Evolutionary conservation across 495 filamentous ascomycete species (phyloP), one percentile per base, ranked within the genome.

Genomic region (Xylaria longipes): DNA sequence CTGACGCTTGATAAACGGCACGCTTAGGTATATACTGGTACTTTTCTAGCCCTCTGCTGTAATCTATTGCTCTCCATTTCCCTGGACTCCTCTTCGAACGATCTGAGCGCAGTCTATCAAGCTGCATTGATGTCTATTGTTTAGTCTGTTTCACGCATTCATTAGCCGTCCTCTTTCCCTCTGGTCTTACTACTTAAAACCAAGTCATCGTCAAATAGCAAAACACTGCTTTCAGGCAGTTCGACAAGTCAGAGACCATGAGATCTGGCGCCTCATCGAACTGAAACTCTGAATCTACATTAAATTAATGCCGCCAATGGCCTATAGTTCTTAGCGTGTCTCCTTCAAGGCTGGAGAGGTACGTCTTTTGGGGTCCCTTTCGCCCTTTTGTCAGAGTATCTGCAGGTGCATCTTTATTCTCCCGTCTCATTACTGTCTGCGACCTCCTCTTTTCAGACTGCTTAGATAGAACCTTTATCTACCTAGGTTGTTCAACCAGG

Each of bases 261-360:
- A 29, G 41, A 1, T 2, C 31, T 22, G 56, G 56, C 31, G 56
- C 31, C 29, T 37, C 11, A 22, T 60, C 22, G 3, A 2, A 37
- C 57, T 4, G 57, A 8, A 60, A 37, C 20, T 60, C 57, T 22
- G 57, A 22, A 60, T 60, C 20, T 22, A n/a, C 52, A 31, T 25
- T 56, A 17, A 0, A 56, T 56, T 29, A 11, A 29, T 29, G 52
- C 25, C 31, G 11, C 17, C 52, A 31, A 11, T 2, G 52, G 12
- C 27, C 1, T 56, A 25, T 56, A 56, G 14, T 31, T 31, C 5
- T 7, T 56, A 17, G 5, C 52, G 11, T 17, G 12, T 56, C 27
- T 37, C 57, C 3, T 37, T 37, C 31, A 60, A 37, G 6, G 57
- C 58, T 37, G 54, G 43, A 68, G 50, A 48, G 66, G 66, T 48